These are phyloP conservation scores for Aspergillus leporis DNA, from an alignment of 495 filamentous ascomycete species.

Conservation along the genomic window DNA sequence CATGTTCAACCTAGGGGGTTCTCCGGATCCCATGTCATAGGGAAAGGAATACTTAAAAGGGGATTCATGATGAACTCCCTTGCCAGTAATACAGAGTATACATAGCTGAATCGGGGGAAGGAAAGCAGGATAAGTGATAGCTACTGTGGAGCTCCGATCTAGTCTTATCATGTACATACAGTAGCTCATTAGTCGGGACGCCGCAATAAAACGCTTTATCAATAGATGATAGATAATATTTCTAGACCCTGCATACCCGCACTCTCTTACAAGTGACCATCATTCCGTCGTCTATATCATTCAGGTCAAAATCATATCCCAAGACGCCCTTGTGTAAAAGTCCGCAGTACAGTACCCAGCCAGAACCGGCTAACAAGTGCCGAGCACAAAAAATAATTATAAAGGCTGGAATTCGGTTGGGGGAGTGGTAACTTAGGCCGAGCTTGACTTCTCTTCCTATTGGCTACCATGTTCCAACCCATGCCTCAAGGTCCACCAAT, in stretches of 20 bases:
- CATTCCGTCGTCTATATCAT: too few species aligned
- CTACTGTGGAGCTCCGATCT: background rate
- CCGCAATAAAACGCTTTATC: background rate
- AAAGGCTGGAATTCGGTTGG: constrained; percentile 9
- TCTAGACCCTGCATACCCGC: background rate
- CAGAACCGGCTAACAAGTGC: background rate
- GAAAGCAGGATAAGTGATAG: background rate
- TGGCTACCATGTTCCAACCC: background rate
- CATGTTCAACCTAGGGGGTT: background rate
- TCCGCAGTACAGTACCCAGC: background rate
- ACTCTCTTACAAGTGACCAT: too few species aligned
- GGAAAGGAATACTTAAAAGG: background rate
- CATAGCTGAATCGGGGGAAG: background rate
- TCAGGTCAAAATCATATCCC: background rate
- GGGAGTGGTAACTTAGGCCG: constrained; percentile 2
- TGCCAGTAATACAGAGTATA: background rate
- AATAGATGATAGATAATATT: too few species aligned
- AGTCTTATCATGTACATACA: background rate
- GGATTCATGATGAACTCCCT: background rate
- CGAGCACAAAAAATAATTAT: background rate
- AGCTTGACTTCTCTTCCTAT: background rate
- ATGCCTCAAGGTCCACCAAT: constrained; percentile 15
- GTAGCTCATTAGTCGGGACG: background rate
- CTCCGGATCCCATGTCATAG: constrained; percentile 2
- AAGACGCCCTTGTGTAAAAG: background rate